Base-by-base conservation (phyloP, 2,329 filamentous ascomycete species). In the Xylaria sp. region DNA sequence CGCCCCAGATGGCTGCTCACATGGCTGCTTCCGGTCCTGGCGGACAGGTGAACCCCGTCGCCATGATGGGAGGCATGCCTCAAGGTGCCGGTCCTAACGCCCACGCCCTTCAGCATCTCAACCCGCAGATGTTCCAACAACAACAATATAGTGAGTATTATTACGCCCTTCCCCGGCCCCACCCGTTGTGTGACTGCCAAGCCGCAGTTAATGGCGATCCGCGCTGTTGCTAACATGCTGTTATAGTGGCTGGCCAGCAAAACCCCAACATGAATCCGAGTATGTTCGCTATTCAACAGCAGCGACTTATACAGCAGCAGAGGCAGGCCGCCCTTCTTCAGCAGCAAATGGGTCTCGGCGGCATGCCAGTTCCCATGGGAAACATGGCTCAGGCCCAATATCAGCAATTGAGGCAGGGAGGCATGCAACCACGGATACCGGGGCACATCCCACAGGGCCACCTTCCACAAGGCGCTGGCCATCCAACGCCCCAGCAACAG, bases 61-160 rank as follows among this genome's bases (percentile, higher is more conserved):
- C 89, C 66, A 88, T 94, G 86, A 93, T 94, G 91, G 88, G 84
- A 72, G 90, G 88, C 67, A 93, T 94, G 89, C 91, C 91, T 72
- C 91, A 90, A 37, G 89, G 91, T 70, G 86, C 85, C 63, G 84
- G 84, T 63, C 88, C 88, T 68, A 91, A 89, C 80, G 87, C 88
- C 69, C 91, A 93, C 81, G 90, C 90, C 20, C 82, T 94, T 75
- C 90, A 91, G 77, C 92, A 94, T 78, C 79, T 94, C 63, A 92
- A 85, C 76, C 90, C 91, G 51, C 85, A 89, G 73, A 82, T 90
- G 78, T 85, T 89, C 69, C 88, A 84, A 44, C 82, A 86, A 37
- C 74, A 68, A 71, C 80, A 80, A 46, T 78, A 79, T 54, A 74
- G 78, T 81, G 73, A 74, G 78, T 78, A 25, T 34, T 44, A 18